Evolutionary conservation across 2,329 filamentous ascomycete genomes (phyloP), one percentile per base, ranked within the genome.

Genomic region (Clarireedia homoeocarpa): DNA sequence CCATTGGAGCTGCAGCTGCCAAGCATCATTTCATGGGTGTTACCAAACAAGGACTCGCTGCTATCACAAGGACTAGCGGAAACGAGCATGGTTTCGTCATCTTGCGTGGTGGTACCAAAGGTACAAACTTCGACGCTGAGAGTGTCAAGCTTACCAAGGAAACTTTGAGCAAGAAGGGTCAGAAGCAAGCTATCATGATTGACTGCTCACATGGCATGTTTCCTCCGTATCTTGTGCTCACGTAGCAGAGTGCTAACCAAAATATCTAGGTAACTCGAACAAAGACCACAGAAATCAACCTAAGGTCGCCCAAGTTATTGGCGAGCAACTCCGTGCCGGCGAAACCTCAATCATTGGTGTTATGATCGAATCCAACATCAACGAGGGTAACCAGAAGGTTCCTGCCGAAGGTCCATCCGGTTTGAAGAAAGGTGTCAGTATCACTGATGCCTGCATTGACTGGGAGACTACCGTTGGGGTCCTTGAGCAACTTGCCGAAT

Each of bases 81-180:
- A 99, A 99, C 72, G 88, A 96, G 74, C 90, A 99, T 74, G 95
- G 94, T 69, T 99, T 99, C 70, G 89, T 97, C 51, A 96, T 99
- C 68, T 79, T 99, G 59, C 84, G 94, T 60, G 94, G 94, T 62
- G 94, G 94, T 61, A 92, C 83, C 68, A 89, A 84, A 73, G 94
- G 94, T 12, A 91, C 94, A 64, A 99, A 99, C 78, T 99, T 85
- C 72, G 91, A 96, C 77, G 84, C 84, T 67, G 86, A 88, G 65
- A 95, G 80, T 70, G 88, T 99, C 65, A 82, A 86, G 71, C 78
- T 77, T 53, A 88, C 88, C 27, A 89, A 92, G 71, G 88, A 91
- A 71, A 83, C 83, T 2, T 74, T 99, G 67, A 76, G 74, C 62
- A 87, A 89, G 74, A 95, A 96, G 82, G 85, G 85, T 58, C 87